Evolutionary conservation across 2,329 filamentous ascomycete species (phyloP), one percentile per base, ranked within the genome.

Genomic region (Apiospora pterosperma): DNA sequence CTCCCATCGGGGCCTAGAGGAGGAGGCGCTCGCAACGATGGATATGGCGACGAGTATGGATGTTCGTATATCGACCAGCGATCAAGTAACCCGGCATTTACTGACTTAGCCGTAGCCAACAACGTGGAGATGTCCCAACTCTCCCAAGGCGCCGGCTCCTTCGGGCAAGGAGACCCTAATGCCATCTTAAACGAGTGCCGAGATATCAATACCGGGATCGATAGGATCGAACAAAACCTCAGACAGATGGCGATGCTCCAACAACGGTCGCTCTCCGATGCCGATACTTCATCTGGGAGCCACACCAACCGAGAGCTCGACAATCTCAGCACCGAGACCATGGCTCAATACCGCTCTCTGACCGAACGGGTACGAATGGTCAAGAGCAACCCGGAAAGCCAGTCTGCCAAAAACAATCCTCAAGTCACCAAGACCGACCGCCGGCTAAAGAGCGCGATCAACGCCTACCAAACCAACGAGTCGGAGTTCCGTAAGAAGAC

Each of bases 381-480:
- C 80, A 97, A 97, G 84, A 89, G 89, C 69, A 90, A 90, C 71
- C 90, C 90, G 44, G 92, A 94, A 66, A 90, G 91, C 31, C 87
- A 88, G 65, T 88, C 87, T 68, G 83, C 89, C 55, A 88, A 88
- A 74, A 96, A 97, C 78, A 85, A 86, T 63, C 85, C 90, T 38
- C 94, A 97, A 77, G 90, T 97, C 68, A 90, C 90, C 72, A 89
- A 90, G 65, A 87, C 96, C 58, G 92, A 96, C 76, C 87, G 91
- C 62, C 87, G 90, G 64, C 84, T 97, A 70, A 94, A 95, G 81
- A 82, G 85, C 55, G 92, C 92, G 66, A 95, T 97, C 76, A 87
- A 92, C 70, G 82, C 88, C 67, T 97, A 94, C 82, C 92, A 96
- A 78, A 85, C 88, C 69, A 84, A 92, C 63, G 94, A 98, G 78